phyloP scores from a whole-genome alignment of 345 rosid genomes.

The Brassica rapa region DNA sequence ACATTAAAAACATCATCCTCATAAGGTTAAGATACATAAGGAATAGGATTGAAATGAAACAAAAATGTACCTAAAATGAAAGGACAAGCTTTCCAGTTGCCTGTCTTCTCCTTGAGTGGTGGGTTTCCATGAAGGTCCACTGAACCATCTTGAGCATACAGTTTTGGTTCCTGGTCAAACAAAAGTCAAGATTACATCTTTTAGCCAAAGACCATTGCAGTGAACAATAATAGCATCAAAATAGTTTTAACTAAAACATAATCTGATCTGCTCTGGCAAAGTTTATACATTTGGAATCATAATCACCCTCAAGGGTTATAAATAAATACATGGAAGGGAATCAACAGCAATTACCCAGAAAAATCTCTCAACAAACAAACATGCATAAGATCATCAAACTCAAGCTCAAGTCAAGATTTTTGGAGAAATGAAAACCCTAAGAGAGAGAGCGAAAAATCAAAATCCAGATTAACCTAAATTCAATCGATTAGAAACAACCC shows the following conservation, averaged over 20 bases:
- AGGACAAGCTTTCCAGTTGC: not conserved
- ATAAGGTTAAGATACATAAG: not conserved
- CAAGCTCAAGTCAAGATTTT: not conserved
- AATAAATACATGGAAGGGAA: too few relatives aligned
- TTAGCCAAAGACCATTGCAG: not conserved
- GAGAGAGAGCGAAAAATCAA: not conserved
- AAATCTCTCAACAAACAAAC: not conserved
- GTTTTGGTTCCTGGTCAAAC: not conserved
- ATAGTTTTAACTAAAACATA: not conserved
- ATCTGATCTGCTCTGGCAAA: not conserved
- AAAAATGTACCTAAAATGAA: not conserved
- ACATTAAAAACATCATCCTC: not conserved
- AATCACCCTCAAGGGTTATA: not conserved
- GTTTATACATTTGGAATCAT: not conserved
- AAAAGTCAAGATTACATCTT: not conserved
- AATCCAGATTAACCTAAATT: not conserved
- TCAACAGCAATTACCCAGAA: not conserved
- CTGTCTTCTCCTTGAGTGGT: not conserved
- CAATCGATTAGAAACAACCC: not conserved
- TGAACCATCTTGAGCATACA: not conserved
- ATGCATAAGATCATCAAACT: not conserved
- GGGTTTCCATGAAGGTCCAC: not conserved
- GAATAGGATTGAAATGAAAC: not conserved
- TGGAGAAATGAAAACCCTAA: not conserved
- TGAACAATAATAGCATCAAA: not conserved